Evolutionary conservation across 306 rosid genomes (phyloP).

Genomic region (Cucumis cinereus): DNA sequence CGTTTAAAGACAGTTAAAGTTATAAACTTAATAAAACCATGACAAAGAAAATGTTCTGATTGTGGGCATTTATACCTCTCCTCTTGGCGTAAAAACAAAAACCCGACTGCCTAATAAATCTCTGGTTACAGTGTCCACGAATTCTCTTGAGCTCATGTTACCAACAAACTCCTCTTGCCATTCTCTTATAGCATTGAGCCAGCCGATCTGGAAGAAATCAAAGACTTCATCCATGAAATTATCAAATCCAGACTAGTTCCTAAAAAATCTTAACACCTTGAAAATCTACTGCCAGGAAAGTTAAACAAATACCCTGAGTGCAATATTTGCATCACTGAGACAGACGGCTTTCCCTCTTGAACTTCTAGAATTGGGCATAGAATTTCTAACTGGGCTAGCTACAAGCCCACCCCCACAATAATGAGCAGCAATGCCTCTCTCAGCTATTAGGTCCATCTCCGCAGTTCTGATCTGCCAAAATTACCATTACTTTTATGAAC

Average conservation of each 20-base stretch:
- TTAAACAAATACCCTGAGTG: constrained; percentile 65
- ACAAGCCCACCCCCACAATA: constrained; percentile 73
- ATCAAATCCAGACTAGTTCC: constrained; percentile 10
- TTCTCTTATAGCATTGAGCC: constrained; percentile 99
- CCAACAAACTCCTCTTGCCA: constrained; percentile 99
- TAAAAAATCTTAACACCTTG: constrained; percentile 11
- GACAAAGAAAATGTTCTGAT: neutral
- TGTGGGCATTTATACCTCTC: constrained; percentile 45
- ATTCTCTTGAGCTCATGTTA: constrained; percentile 99
- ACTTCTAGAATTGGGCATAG: constrained; percentile 49
- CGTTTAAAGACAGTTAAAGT: neutral
- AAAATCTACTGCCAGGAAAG: constrained; percentile 18
- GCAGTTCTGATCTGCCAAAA: constrained; percentile 83
- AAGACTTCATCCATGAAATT: constrained; percentile 27
- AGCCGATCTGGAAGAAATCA: constrained; percentile 68
- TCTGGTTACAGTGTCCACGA: constrained; percentile 90
- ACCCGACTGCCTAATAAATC: constrained; percentile 93
- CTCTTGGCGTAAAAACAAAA: constrained; percentile 95
- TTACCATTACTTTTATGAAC: neutral
- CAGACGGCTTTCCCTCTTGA: constrained; percentile 74
- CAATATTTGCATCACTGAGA: constrained; percentile 91
- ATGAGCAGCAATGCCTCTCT: constrained; percentile 98
- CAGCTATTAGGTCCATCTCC: constrained; percentile 94
- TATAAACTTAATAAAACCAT: neutral
- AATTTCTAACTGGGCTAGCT: constrained; percentile 57